A percentile compares a stretch with the other conserved stretches of the same genome.
These are phyloP conservation scores for Mortierella antarctica DNA, from an alignment of 192 early-diverging fungal genomes.

Conservation along the genomic window DNA sequence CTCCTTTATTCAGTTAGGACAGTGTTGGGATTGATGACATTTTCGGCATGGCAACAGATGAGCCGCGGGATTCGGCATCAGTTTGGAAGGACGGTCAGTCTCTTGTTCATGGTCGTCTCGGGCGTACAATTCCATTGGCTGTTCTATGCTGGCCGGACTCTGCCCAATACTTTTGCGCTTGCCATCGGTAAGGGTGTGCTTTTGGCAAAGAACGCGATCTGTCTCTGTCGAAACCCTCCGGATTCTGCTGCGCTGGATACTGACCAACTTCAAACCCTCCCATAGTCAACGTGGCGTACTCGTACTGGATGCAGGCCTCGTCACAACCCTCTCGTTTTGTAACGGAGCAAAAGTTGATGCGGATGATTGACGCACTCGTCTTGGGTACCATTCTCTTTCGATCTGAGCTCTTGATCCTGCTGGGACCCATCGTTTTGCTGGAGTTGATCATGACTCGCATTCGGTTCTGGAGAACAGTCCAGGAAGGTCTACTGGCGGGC, in stretches of 20 bases:
- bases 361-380: constrained; percentile 59
- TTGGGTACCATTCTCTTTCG: constrained; percentile 62
- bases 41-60: constrained; percentile 62
- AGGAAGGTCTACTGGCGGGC: constrained; percentile 31
- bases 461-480: constrained; percentile 21
- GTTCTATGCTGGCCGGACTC: constrained; percentile 89
- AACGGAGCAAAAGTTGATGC: constrained; percentile 29
- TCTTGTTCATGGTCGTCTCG: constrained; percentile 63
- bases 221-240: not conserved
- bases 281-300: constrained; percentile 53
- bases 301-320: constrained; percentile 51
- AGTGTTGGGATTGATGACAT: constrained; percentile 62
- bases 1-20: constrained; percentile 48
- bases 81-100: constrained; percentile 68
- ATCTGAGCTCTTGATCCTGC: constrained; percentile 62
- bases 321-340: constrained; percentile 12
- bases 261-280: not conserved
- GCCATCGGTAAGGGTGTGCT: constrained; percentile 58
- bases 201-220: not conserved
- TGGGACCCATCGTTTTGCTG: constrained; percentile 52
- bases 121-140: constrained; percentile 86
- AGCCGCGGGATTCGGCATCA: constrained; percentile 58
- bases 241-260: too few relatives aligned
- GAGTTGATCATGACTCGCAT: constrained; percentile 46
- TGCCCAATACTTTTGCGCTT: constrained; percentile 91